phyloP scores from a whole-genome alignment of 306 rosid genomes.

The Argentina anserina region DNA sequence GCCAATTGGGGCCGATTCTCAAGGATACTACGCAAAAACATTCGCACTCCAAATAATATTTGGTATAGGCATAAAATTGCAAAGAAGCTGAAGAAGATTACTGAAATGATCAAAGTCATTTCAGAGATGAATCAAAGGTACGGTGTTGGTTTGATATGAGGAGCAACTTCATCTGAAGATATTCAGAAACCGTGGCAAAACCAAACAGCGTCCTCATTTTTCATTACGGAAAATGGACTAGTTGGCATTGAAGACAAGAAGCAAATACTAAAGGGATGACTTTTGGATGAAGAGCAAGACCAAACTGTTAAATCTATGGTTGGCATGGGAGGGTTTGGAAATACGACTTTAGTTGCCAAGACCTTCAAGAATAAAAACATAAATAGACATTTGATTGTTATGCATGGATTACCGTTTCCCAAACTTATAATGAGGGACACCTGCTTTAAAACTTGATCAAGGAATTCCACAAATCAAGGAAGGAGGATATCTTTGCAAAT shows the following conservation, averaged over 20 bases:
- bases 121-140: background rate
- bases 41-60: background rate
- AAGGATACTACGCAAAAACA: background rate
- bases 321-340: conserved; percentile 9
- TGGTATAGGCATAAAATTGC: background rate
- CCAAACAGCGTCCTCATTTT: background rate
- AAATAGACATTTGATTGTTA: background rate
- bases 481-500: background rate
- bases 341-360: conserved; percentile 4
- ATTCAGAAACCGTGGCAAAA: background rate
- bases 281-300: background rate
- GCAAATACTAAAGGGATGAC: background rate
- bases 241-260: background rate
- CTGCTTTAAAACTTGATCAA: background rate
- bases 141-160: background rate
- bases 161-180: background rate
- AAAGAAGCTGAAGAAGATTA: background rate
- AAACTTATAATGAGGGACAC: background rate
- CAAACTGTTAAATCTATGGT: background rate
- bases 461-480: background rate
- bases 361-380: background rate
- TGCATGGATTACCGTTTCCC: conserved; percentile 18
- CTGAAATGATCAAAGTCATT: background rate
- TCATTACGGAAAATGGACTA: background rate
- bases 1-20: background rate